Base-by-base conservation (phyloP, 768 basidiomycete genomes). In the Tricholoma flavovirens region DNA sequence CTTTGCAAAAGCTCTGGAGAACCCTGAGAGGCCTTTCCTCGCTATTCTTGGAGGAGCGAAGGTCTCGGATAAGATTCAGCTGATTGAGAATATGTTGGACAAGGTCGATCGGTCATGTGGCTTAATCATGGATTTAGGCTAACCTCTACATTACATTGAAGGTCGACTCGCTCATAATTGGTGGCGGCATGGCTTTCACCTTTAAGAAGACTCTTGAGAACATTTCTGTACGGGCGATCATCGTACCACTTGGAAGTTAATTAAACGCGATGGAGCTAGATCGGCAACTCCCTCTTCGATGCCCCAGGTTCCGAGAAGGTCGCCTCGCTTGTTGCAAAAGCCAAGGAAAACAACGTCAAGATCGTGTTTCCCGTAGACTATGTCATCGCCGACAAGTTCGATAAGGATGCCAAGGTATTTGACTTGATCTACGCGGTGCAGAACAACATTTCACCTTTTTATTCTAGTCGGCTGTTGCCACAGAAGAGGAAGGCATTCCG, bases 11-110 rank as follows among this genome's bases (percentile, higher is more conserved):
- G 96, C 93, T 54, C 82, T 99, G 29, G 96, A 99, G 70, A 85
- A 79, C 62, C 96, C 96, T 17, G 93, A 96, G 65, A 77, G 90
- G 40, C 96, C 96, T 12, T 99, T 99, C 88, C 82, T 99, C 53
- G 96, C 95, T 50, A 99, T 98, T 68, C 86, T 98, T 55, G 96
- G 96, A 64, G 96, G 96, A 67, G 96, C 96, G 54, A 99, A 99
- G 77, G 93, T 99, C 46, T 96, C 93, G 15, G 96, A 99, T 76
- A 99, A 99, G 78, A 97, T 99, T 63, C 91, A 94, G 70, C 78
- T 99, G 56, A 99, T 99, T 69, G 95, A 99, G 65, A 97, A 97
- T 79, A 89, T 99, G 90, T 79, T 99, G 62, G 96, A 98, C 77
- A 95, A 98, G 83, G 93, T 88, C 60, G 83, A 92, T 88, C 60